A percentile compares a stretch with the other conserved stretches of the same genome.
Conservation (phyloP, 495 filamentous ascomycete genomes). For the Cenococcum geophilum region DNA sequence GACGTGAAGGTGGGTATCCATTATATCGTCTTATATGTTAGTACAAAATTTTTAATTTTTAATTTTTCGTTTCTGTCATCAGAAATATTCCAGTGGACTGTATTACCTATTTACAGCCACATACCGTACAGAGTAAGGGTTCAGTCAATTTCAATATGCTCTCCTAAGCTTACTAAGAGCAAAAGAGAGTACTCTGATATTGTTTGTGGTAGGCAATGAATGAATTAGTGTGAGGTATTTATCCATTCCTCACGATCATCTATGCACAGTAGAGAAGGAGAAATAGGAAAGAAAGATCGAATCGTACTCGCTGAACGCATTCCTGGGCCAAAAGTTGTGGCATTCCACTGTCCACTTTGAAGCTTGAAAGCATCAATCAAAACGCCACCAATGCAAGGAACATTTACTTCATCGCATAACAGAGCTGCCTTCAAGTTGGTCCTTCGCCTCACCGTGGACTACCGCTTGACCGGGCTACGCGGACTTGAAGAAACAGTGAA, state of each 20-base stretch:
- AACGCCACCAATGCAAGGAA: constrained; percentile 5
- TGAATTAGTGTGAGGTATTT: no score
- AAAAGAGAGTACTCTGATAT: no score
- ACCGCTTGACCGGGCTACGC: constrained; percentile 21
- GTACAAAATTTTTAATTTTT: no score
- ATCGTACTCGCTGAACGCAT: not conserved
- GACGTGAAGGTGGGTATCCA: no score
- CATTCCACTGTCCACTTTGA: not conserved
- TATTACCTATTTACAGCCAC: no score
- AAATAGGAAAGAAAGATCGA: not conserved
- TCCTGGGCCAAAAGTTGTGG: not conserved
- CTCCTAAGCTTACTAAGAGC: no score
- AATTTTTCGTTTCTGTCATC: no score
- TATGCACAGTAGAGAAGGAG: not conserved
- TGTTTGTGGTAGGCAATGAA: no score
- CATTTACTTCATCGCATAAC: not conserved
- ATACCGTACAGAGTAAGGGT: no score
- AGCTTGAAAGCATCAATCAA: not conserved
- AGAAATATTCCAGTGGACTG: no score
- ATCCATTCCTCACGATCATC: not conserved
- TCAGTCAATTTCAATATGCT: no score
- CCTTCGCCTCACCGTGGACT: not conserved
- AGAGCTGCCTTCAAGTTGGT: not conserved
- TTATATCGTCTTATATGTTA: no score
- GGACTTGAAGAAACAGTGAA: constrained; percentile 22